These are phyloP conservation scores for Monascus ruber DNA, from an alignment of 2,329 filamentous ascomycete genomes.

Conservation along the genomic window DNA sequence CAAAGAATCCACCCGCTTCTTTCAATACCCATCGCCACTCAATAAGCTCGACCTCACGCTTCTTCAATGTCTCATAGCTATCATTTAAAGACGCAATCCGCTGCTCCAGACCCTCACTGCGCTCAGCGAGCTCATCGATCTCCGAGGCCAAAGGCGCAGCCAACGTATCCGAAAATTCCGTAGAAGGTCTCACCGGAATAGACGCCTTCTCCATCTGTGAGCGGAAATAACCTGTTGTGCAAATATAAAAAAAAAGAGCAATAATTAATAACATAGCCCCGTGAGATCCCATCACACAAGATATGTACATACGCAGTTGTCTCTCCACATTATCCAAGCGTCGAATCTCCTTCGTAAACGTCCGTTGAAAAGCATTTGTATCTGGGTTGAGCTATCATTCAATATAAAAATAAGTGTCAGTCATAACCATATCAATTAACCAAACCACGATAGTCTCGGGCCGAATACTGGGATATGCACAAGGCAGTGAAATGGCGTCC, in stretches of 20 bases:
- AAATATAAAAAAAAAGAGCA: too few species aligned
- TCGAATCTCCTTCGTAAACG: slow-evolving; percentile 95
- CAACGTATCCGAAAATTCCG: slow-evolving; percentile 78
- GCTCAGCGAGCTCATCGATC: slow-evolving; percentile 90
- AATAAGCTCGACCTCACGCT: slow-evolving; percentile 88
- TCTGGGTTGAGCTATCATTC: slow-evolving; percentile 70
- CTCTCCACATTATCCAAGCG: slow-evolving; percentile 96
- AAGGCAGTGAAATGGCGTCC: neutral
- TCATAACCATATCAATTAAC: slow-evolving; percentile 3
- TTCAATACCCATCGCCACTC: slow-evolving; percentile 98
- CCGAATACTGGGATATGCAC: too few species aligned
- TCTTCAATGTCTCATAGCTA: slow-evolving; percentile 97
- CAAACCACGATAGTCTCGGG: neutral
- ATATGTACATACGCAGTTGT: slow-evolving; percentile 67
- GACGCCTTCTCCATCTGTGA: slow-evolving; percentile 87
- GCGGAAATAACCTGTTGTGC: slow-evolving; percentile 69
- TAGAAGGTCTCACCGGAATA: slow-evolving; percentile 77
- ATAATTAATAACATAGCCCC: too few species aligned
- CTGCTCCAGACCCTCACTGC: slow-evolving; percentile 85
- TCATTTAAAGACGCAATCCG: slow-evolving; percentile 86
- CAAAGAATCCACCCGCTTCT: slow-evolving; percentile 95
- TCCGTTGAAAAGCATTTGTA: slow-evolving; percentile 87
- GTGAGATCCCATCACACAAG: neutral
- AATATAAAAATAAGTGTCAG: neutral
- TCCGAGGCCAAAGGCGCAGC: slow-evolving; percentile 83